Conservation (phyloP, 1,139 yeast species). For the Nakaseomyces uthaithaninus region DNA sequence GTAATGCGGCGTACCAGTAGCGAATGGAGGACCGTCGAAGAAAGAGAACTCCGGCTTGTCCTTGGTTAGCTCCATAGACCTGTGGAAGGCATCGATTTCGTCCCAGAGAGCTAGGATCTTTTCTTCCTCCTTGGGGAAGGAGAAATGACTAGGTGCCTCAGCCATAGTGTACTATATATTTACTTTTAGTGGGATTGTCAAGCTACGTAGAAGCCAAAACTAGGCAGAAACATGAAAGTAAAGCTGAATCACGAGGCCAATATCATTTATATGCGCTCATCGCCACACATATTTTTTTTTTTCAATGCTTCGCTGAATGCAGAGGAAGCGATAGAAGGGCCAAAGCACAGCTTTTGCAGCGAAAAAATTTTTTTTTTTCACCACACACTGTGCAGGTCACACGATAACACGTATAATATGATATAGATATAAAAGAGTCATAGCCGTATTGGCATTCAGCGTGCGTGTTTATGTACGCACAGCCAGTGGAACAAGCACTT, state of each 20-base stretch:
- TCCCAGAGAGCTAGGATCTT: conserved; percentile 74
- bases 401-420: no score
- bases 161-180: conserved; percentile 1
- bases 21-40: conserved; percentile 99
- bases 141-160: conserved; percentile 25
- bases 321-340: not conserved
- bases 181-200: not conserved
- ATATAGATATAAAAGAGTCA: not conserved
- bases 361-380: not conserved
- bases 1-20: conserved; percentile 98
- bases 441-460: not conserved
- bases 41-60: conserved; percentile 85
- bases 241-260: no score
- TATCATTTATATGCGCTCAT: no score
- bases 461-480: not conserved
- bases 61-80: conserved; percentile 72
- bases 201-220: not conserved
- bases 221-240: not conserved
- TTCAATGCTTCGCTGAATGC: not conserved
- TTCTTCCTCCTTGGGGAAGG: conserved; percentile 85
- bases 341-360: not conserved
- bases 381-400: not conserved
- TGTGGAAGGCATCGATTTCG: conserved; percentile 86
- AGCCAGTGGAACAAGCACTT: not conserved
- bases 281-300: no score